These are phyloP conservation scores for Talaromyces sp. DNA, from an alignment of 2,329 filamentous ascomycete genomes.

Conservation along the genomic window DNA sequence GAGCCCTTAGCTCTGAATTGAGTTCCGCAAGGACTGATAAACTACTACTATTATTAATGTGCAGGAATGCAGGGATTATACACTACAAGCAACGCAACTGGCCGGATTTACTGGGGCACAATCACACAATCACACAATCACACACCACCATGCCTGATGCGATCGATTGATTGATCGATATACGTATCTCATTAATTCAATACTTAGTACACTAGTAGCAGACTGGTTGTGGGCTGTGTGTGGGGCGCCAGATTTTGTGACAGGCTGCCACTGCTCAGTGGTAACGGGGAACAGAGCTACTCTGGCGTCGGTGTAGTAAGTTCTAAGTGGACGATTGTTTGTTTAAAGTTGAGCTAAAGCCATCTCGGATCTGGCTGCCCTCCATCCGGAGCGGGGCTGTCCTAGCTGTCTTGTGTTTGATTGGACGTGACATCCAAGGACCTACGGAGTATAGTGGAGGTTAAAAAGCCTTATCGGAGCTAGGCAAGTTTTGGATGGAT, in stretches of 20 bases:
- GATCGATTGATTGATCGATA: too few species aligned
- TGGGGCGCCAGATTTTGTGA: neutral
- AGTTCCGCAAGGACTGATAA: neutral
- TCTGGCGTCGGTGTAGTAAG: too few species aligned
- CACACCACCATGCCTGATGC: too few species aligned
- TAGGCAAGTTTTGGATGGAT: too few species aligned
- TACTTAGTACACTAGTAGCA: too few species aligned
- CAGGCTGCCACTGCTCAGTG: neutral
- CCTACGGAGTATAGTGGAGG: too few species aligned
- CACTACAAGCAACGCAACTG: neutral
- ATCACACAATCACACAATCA: too few species aligned
- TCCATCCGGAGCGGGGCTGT: neutral
- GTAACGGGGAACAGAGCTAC: too few species aligned
- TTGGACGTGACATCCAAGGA: neutral
- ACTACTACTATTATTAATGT: neutral
- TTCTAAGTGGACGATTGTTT: neutral
- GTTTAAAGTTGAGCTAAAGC: neutral
- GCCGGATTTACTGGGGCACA: neutral
- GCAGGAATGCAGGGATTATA: too few species aligned
- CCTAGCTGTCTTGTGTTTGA: neutral
- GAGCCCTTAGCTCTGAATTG: neutral
- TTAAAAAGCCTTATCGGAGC: too few species aligned
- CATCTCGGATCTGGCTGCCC: too few species aligned
- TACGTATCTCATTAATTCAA: too few species aligned
- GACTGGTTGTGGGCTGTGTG: neutral